Percentiles rank a stretch among this genome's conserved stretches.
phyloP scores from a whole-genome alignment of 1,284 basidiomycete genomes.

The Puccinia horiana region DNA sequence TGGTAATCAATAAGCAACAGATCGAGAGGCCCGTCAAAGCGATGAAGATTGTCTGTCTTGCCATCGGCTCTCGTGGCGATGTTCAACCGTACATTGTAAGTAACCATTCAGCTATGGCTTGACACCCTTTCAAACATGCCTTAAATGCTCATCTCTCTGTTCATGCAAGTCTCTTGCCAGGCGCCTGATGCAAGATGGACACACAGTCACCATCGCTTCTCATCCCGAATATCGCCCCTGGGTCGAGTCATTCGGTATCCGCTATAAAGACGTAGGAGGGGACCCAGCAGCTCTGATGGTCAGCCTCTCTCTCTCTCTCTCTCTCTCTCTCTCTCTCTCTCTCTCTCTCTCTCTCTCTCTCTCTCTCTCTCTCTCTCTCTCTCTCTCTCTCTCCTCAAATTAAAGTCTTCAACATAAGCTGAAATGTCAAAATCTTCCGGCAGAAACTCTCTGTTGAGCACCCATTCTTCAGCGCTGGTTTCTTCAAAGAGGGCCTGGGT shows the following conservation, averaged over 20 bases:
- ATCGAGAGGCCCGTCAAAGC: not conserved
- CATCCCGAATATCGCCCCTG: slow-evolving; percentile 92
- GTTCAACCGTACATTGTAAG: slow-evolving; percentile 66
- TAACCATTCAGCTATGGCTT: slow-evolving; percentile 20
- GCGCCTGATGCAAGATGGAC: slow-evolving; percentile 85
- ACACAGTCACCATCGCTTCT: slow-evolving; percentile 80
- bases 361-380: not conserved
- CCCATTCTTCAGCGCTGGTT: slow-evolving; percentile 90
- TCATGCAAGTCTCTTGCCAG: slow-evolving; percentile 67
- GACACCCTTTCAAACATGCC: not conserved
- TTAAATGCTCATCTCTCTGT: slow-evolving; percentile 23
- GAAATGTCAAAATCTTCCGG: not conserved
- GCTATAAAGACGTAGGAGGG: slow-evolving; percentile 88
- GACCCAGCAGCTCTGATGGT: slow-evolving; percentile 84
- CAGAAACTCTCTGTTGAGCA: slow-evolving; percentile 80
- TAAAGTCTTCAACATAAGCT: not conserved
- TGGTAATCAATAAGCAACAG: slow-evolving; percentile 6
- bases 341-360: not conserved
- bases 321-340: not conserved
- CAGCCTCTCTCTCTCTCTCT: slow-evolving; percentile 46
- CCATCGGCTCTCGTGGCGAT: slow-evolving; percentile 90
- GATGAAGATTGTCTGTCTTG: slow-evolving; percentile 77
- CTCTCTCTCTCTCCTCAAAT: not conserved
- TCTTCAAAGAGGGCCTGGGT: slow-evolving; percentile 81
- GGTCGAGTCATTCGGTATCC: slow-evolving; percentile 87